phyloP scores from a whole-genome alignment of 2,329 filamentous ascomycete genomes.

The Botrytis deweyae region DNA sequence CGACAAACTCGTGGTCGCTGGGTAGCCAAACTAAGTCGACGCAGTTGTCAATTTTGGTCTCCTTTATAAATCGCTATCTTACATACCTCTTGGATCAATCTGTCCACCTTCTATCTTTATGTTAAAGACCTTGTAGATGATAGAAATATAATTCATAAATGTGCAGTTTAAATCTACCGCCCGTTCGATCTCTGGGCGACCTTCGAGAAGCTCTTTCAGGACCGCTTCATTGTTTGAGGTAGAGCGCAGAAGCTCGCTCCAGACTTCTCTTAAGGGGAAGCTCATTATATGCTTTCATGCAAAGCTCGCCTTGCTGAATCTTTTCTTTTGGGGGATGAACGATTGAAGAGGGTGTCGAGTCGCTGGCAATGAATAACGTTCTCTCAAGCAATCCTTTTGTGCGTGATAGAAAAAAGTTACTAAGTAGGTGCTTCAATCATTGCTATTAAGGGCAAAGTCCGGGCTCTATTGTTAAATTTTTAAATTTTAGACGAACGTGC shows the following conservation, averaged over 20 bases:
- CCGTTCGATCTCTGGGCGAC: neutral
- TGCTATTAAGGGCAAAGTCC: neutral
- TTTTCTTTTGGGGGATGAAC: neutral
- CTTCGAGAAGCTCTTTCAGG: neutral
- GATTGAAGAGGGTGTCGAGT: neutral
- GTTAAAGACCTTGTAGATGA: neutral
- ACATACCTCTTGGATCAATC: constrained; percentile 8
- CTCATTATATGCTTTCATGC: neutral
- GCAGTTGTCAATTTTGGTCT: neutral
- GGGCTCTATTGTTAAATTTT: no score
- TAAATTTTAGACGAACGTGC: neutral
- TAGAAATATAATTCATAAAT: constrained; percentile 10
- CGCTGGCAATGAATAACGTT: neutral
- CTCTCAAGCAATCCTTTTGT: neutral
- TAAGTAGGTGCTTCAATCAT: neutral
- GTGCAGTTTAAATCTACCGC: neutral
- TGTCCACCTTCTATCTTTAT: constrained; percentile 4
- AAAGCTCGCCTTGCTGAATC: neutral
- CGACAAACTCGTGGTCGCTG: constrained; percentile 7
- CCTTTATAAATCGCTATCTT: neutral
- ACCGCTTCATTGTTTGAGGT: neutral
- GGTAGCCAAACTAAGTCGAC: neutral
- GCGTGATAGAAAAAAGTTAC: neutral
- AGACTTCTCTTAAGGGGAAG: neutral
- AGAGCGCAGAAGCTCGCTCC: constrained; percentile 11